Evolutionary conservation across 352 stramenopile species (phyloP).

Genomic region (Phytophthora sp.): DNA sequence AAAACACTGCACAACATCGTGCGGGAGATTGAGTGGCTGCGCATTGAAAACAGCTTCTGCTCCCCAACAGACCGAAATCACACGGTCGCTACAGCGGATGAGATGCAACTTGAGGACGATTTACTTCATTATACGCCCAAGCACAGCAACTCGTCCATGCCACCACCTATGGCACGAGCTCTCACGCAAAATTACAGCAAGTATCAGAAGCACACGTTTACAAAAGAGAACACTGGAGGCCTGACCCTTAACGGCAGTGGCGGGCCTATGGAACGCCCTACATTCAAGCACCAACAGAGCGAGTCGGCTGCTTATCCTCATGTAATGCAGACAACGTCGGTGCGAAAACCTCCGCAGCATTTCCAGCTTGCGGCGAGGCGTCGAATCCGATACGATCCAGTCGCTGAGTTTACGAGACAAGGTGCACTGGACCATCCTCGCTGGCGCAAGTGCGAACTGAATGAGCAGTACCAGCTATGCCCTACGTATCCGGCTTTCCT

Average conservation of each 20-base stretch:
- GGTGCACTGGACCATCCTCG: conserved; percentile 67
- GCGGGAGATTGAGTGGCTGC: conserved; percentile 84
- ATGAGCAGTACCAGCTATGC: conserved; percentile 77
- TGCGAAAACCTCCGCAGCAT: conserved; percentile 39
- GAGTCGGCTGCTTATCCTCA: conserved; percentile 34
- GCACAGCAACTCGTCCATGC: conserved; percentile 45
- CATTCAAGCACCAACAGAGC: conserved; percentile 56
- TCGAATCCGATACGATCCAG: conserved; percentile 77
- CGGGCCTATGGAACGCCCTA: conserved; percentile 24
- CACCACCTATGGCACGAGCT: conserved; percentile 39
- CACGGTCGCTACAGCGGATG: conserved; percentile 48
- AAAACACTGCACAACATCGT: conserved; percentile 84
- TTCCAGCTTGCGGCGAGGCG: conserved; percentile 52
- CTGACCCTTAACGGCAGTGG: conserved; percentile 14
- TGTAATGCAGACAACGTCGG: conserved; percentile 28
- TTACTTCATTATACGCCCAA: conserved; percentile 67
- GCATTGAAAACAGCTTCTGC: conserved; percentile 86
- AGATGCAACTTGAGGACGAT: conserved; percentile 67
- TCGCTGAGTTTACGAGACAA: conserved; percentile 67
- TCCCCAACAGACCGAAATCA: conserved; percentile 79
- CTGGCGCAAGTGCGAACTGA: conserved; percentile 67
- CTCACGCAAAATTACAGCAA: conserved; percentile 40
- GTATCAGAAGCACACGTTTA: conserved; percentile 45
- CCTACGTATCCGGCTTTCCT: conserved; percentile 76
- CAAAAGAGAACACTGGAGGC: conserved; percentile 26